Percentiles rank a stretch among this genome's conserved stretches.
phyloP scores from a whole-genome alignment of 2,329 filamentous ascomycete genomes.

The Pyrenophora teres region DNA sequence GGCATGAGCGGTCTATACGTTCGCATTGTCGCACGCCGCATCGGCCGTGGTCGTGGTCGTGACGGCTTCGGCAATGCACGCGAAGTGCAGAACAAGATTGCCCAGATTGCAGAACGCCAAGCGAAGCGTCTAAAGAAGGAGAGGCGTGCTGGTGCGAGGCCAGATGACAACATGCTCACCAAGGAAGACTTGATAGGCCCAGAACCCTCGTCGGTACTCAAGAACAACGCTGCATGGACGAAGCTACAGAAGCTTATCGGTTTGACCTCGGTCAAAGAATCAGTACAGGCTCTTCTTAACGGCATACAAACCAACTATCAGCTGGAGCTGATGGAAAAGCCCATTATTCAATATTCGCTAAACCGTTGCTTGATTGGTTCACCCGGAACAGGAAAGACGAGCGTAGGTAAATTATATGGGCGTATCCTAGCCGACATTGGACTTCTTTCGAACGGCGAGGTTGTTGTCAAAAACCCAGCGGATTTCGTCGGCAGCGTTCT shows the following conservation, averaged over 20 bases:
- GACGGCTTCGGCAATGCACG: slow-evolving; percentile 77
- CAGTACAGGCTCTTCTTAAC: slow-evolving; percentile 63
- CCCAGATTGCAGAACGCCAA: slow-evolving; percentile 63
- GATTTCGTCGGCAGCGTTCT: slow-evolving; percentile 71
- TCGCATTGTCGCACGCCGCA: slow-evolving; percentile 64
- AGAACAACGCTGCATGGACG: slow-evolving; percentile 60
- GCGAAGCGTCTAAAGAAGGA: slow-evolving; percentile 59
- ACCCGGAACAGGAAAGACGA: slow-evolving; percentile 62
- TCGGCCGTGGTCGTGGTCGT: slow-evolving; percentile 65
- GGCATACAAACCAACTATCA: slow-evolving; percentile 67
- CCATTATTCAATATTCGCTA: slow-evolving; percentile 63
- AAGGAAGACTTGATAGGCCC: slow-evolving; percentile 75
- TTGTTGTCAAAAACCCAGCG: slow-evolving; percentile 72
- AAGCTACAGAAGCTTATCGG: slow-evolving; percentile 65
- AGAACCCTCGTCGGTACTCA: slow-evolving; percentile 61
- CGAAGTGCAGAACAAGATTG: slow-evolving; percentile 66
- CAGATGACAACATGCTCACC: slow-evolving; percentile 65
- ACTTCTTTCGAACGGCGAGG: slow-evolving; percentile 70
- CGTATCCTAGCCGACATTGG: slow-evolving; percentile 70
- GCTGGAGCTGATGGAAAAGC: slow-evolving; percentile 66
- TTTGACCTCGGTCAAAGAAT: slow-evolving; percentile 64
- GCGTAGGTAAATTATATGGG: slow-evolving; percentile 72
- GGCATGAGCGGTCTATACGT: slow-evolving; percentile 65
- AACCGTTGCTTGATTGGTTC: slow-evolving; percentile 73
- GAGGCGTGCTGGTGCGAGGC: slow-evolving; percentile 46